Evolutionary conservation across 2,329 filamentous ascomycete species (phyloP).

Genomic region (Ploettnerulaceae sp.): DNA sequence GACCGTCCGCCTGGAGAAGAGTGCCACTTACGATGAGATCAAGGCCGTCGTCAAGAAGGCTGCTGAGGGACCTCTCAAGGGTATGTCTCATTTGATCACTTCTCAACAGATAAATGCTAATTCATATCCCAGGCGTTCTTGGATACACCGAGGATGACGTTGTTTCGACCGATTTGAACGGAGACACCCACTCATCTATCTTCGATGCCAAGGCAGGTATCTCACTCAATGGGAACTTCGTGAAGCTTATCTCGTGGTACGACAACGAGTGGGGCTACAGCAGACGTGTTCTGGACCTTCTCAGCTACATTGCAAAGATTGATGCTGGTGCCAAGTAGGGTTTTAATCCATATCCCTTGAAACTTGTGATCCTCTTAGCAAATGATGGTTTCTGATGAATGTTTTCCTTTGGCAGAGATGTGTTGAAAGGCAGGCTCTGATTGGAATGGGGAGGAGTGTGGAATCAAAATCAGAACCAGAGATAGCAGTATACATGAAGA

Average conservation of each 20-base stretch:
- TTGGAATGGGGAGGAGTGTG: background rate
- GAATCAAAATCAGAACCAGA: conserved; percentile 9
- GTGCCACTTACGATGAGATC: conserved; percentile 83
- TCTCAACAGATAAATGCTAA: conserved; percentile 14
- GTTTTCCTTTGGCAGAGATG: conserved; percentile 29
- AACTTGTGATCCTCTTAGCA: conserved; percentile 10
- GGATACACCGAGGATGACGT: conserved; percentile 96
- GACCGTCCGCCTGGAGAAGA: conserved; percentile 91
- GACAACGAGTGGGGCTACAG: conserved; percentile 99
- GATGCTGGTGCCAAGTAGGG: conserved; percentile 45
- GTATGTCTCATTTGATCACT: conserved; percentile 43
- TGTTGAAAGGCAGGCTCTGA: conserved; percentile 33
- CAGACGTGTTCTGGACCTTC: conserved; percentile 84
- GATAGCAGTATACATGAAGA: background rate
- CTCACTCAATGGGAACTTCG: conserved; percentile 95
- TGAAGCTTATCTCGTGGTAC: conserved; percentile 94
- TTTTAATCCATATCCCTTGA: conserved; percentile 18
- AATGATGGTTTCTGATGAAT: conserved; percentile 28
- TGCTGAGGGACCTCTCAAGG: conserved; percentile 78
- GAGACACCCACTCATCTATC: conserved; percentile 91
- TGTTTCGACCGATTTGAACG: conserved; percentile 90
- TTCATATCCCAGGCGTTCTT: conserved; percentile 60
- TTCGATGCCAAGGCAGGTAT: conserved; percentile 99
- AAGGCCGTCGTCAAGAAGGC: conserved; percentile 88
- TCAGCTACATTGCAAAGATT: conserved; percentile 73